Evolutionary conservation across 2,329 filamentous ascomycete genomes (phyloP).

Genomic region (Lachnum nothofagi): DNA sequence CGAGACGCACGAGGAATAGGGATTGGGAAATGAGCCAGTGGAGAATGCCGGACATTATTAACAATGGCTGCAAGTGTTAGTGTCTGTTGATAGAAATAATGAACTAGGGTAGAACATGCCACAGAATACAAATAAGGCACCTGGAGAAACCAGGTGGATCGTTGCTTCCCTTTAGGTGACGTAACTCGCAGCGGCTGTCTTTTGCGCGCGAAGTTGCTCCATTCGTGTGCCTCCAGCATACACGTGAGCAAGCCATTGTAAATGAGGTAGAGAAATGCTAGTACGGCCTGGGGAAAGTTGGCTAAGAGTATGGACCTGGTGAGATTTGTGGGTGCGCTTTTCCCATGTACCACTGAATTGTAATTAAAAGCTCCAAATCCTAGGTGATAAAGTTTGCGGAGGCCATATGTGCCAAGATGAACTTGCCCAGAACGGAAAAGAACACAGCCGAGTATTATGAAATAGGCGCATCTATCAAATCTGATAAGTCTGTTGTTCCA

Average conservation of each 20-base stretch:
- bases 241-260: too few species aligned
- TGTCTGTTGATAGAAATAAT: too few species aligned
- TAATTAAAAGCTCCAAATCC: constrained; percentile 9
- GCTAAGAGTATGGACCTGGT: constrained; percentile 6
- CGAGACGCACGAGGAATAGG: constrained; percentile 7
- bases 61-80: constrained; percentile 8
- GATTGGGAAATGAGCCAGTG: constrained; percentile 37
- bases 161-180: too few species aligned
- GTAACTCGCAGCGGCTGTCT: too few species aligned
- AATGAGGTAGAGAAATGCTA: too few species aligned
- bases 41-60: constrained; percentile 7
- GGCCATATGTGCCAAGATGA: not conserved
- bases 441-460: not conserved
- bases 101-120: too few species aligned
- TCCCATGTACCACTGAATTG: constrained; percentile 2
- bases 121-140: too few species aligned
- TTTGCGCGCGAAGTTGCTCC: too few species aligned
- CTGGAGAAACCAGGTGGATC: too few species aligned
- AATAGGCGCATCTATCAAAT: constrained; percentile 1
- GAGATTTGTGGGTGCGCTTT: constrained; percentile 8
- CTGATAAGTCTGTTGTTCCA: too few species aligned
- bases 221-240: too few species aligned
- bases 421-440: not conserved
- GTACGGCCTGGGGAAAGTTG: too few species aligned
- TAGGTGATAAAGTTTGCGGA: constrained; percentile 4